Evolutionary conservation across 225 moss, liverwort and hornwort genomes (phyloP).

Genomic region (Asterella californica): DNA sequence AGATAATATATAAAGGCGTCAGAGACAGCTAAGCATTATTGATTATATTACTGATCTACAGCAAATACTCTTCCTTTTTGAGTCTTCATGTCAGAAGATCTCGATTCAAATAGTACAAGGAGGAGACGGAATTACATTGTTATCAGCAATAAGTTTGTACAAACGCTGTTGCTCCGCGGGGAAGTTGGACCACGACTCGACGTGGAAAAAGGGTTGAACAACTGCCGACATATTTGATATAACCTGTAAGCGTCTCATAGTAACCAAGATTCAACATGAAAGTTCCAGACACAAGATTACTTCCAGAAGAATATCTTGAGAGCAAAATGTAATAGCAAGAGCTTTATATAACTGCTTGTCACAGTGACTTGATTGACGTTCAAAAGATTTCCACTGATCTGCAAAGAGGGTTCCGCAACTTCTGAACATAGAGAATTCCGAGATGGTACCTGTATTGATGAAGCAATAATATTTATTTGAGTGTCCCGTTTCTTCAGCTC

Average conservation of each 20-base stretch:
- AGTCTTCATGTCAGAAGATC: background rate
- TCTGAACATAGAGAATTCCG: background rate
- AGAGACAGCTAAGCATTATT: no score
- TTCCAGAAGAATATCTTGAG: background rate
- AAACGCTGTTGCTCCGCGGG: conserved; percentile 68
- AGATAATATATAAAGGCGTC: background rate
- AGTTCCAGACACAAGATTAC: background rate
- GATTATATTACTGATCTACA: background rate
- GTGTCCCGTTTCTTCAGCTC: conserved; percentile 70
- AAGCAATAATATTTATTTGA: conserved; percentile 81
- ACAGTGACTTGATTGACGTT: background rate
- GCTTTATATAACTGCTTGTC: background rate
- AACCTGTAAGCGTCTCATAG: conserved; percentile 44
- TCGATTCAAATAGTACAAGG: background rate
- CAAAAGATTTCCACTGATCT: background rate
- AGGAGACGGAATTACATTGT: conserved; percentile 44
- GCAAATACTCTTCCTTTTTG: background rate
- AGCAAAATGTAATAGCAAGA: background rate
- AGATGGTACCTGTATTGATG: conserved; percentile 75
- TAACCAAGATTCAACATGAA: background rate
- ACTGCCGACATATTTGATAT: conserved; percentile 84
- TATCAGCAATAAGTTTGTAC: conserved; percentile 57
- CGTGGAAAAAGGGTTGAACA: conserved; percentile 76
- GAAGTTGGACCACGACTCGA: conserved; percentile 89
- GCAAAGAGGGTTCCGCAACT: background rate